phyloP scores from a whole-genome alignment of 345 rosid genomes.

The Aquilaria yunnanensis region DNA sequence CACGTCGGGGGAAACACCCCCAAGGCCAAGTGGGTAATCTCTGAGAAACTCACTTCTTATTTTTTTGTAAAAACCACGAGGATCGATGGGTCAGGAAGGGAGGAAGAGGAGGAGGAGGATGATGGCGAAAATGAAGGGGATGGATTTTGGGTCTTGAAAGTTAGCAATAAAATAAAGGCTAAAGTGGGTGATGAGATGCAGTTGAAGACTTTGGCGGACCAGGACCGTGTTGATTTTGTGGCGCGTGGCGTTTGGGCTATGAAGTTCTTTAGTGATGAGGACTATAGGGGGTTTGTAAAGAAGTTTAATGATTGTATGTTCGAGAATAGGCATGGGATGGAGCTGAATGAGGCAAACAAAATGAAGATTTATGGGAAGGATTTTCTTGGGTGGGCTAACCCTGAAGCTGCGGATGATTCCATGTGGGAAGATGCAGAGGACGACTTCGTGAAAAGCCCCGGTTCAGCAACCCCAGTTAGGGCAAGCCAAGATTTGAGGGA shows the following conservation, averaged over 20 bases:
- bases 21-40: conserved; percentile 71
- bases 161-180: conserved; percentile 48
- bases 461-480: conserved; percentile 47
- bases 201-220: conserved; percentile 63
- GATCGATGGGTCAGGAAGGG: conserved; percentile 18
- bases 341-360: conserved; percentile 70
- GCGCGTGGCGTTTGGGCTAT: conserved; percentile 88
- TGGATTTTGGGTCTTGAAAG: conserved; percentile 59
- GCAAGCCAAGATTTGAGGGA: conserved; percentile 68
- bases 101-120: conserved; percentile 33
- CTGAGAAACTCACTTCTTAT: conserved; percentile 56
- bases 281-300: conserved; percentile 36
- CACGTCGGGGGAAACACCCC: conserved; percentile 73
- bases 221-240: conserved; percentile 89
- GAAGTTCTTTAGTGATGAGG: conserved; percentile 61
- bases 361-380: conserved; percentile 87
- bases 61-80: conserved; percentile 44
- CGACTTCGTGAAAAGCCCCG: conserved; percentile 52
- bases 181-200: conserved; percentile 63
- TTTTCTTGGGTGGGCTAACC: conserved; percentile 84
- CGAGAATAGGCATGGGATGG: conserved; percentile 84
- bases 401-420: conserved; percentile 93
- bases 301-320: conserved; percentile 70
- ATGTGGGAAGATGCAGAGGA: conserved; percentile 99
- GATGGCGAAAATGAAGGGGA: conserved; percentile 34